Conservation (phyloP, 78 protist species). For the Fonticula alba region DNA sequence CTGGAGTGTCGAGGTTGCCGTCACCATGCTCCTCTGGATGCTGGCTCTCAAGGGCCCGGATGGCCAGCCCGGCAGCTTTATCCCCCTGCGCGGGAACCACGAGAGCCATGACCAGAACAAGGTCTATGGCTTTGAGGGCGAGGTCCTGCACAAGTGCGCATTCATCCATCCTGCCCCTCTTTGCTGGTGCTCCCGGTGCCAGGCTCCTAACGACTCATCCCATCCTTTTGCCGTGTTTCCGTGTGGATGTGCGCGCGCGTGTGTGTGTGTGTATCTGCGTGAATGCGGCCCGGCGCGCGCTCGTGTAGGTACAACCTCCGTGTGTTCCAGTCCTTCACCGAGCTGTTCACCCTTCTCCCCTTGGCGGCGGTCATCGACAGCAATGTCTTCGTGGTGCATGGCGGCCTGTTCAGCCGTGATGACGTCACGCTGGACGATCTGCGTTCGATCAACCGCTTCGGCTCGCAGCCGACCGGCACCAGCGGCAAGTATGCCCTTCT, state of each 20-base stretch:
- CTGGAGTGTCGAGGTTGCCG: conserved; percentile 57
- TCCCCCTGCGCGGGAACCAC: conserved; percentile 78
- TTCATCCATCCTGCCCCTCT: not conserved
- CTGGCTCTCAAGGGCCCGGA: not conserved
- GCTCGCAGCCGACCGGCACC: conserved; percentile 41
- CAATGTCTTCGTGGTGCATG: conserved; percentile 57
- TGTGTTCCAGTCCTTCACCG: conserved; percentile 39
- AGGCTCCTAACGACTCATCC: no score
- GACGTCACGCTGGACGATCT: conserved; percentile 67
- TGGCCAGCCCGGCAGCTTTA: not conserved
- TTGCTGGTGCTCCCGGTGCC: no score
- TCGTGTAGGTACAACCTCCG: conserved; percentile 11
- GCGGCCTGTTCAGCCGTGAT: conserved; percentile 67
- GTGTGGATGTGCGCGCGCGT: no score
- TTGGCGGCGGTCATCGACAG: conserved; percentile 33
- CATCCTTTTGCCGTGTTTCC: no score
- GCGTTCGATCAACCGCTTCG: conserved; percentile 31
- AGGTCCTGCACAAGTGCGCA: conserved; percentile 48
- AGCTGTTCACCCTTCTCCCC: conserved; percentile 64
- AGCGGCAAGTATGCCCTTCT: not conserved
- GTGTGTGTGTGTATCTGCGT: no score
- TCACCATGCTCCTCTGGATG: conserved; percentile 55
- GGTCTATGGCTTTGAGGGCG: conserved; percentile 84
- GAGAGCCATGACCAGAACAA: conserved; percentile 62
- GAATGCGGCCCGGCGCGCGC: no score